These are phyloP conservation scores for Pontederia paniculata DNA, from an alignment of 176 grass and related monocot genomes.

Conservation along the genomic window DNA sequence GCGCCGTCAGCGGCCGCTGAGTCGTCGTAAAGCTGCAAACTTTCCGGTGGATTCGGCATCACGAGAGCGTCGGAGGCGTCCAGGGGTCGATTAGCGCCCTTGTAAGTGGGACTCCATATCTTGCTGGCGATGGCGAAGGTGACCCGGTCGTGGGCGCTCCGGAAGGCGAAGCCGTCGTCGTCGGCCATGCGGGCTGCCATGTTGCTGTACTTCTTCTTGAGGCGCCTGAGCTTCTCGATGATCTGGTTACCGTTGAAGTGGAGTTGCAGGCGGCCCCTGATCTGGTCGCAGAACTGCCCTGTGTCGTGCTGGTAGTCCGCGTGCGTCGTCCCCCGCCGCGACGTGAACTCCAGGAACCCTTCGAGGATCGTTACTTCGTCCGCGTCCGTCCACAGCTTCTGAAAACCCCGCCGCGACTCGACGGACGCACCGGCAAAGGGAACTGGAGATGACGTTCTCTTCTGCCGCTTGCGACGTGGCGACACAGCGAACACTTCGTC, in stretches of 20 bases:
- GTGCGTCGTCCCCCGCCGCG: slow-evolving; percentile 20
- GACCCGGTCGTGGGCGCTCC: slow-evolving; percentile 17
- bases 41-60: not conserved
- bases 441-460: too few species aligned
- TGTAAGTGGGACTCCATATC: slow-evolving; percentile 18
- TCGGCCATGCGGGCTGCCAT: slow-evolving; percentile 3
- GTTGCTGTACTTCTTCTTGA: slow-evolving; percentile 19
- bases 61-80: too few species aligned
- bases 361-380: slow-evolving; percentile 22
- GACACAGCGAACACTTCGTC: too few species aligned
- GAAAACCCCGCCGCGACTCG: not conserved
- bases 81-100: not conserved
- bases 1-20: not conserved
- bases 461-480: too few species aligned
- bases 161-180: slow-evolving; percentile 1
- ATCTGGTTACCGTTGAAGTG: slow-evolving; percentile 15
- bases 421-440: too few species aligned
- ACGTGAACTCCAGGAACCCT: slow-evolving; percentile 21
- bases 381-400: slow-evolving; percentile 27
- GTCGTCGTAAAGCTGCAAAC: not conserved
- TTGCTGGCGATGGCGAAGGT: slow-evolving; percentile 18
- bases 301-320: slow-evolving; percentile 25
- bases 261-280: not conserved
- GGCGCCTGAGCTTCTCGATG: slow-evolving; percentile 14
- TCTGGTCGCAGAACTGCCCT: slow-evolving; percentile 16